phyloP scores from a whole-genome alignment of 2,329 filamentous ascomycete genomes.

The Mycosphaerella sp. region DNA sequence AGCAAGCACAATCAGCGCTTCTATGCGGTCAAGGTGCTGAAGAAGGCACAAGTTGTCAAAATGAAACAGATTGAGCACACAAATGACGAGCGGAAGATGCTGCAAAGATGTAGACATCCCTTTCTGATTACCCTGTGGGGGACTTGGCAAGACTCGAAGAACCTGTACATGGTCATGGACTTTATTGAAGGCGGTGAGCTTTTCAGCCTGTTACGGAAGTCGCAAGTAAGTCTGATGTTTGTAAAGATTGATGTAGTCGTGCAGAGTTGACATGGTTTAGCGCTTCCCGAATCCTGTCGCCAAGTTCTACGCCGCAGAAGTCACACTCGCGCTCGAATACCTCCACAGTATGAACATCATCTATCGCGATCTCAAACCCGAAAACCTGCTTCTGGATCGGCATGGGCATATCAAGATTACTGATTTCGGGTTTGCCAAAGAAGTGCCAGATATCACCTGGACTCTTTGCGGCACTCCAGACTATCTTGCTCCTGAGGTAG shows the following conservation, averaged over 20 bases:
- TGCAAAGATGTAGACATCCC: constrained; percentile 93
- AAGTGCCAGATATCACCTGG: constrained; percentile 98
- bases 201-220: constrained; percentile 91
- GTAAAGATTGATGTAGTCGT: not conserved
- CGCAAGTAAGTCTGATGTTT: constrained; percentile 48
- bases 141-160: constrained; percentile 91
- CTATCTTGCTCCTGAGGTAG: constrained; percentile 94
- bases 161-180: constrained; percentile 99
- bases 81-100: constrained; percentile 93
- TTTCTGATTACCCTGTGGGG: constrained; percentile 98
- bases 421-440: constrained; percentile 97
- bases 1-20: constrained; percentile 97
- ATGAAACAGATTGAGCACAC: constrained; percentile 99
- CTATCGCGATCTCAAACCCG: constrained; percentile 95
- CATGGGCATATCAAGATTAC: constrained; percentile 86
- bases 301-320: constrained; percentile 98
- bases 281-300: constrained; percentile 97
- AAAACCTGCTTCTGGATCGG: constrained; percentile 79
- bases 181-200: constrained; percentile 98
- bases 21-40: constrained; percentile 97
- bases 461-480: constrained; percentile 96
- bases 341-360: constrained; percentile 93
- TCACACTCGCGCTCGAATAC: constrained; percentile 91
- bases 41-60: constrained; percentile 97
- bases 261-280: constrained; percentile 44